Conservation (phyloP, 768 basidiomycete species). For the Phylloporus sp. region DNA sequence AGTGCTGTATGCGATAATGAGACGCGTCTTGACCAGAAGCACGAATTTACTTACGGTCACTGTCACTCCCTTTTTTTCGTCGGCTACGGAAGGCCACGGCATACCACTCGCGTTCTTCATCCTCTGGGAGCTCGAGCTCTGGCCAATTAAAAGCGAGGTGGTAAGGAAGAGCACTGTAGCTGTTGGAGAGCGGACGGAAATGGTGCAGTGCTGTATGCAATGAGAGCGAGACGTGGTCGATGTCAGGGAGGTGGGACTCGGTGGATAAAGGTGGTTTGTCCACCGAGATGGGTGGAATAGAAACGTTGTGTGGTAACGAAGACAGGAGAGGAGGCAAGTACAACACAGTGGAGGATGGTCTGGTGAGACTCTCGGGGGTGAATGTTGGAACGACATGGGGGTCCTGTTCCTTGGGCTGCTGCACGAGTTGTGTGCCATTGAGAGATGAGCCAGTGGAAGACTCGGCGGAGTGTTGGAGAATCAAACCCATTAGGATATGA, state of each 20-base stretch:
- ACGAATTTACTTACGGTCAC: constrained; percentile 45
- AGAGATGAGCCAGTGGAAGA: neutral
- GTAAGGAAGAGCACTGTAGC: constrained; percentile 68
- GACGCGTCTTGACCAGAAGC: neutral
- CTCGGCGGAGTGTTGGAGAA: constrained; percentile 3
- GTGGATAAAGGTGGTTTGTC: constrained; percentile 52
- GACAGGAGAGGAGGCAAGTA: constrained; percentile 87
- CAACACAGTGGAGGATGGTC: constrained; percentile 50
- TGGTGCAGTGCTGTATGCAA: constrained; percentile 82
- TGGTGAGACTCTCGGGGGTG: constrained; percentile 32
- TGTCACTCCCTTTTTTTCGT: constrained; percentile 68
- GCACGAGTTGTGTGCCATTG: neutral
- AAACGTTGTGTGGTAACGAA: constrained; percentile 52
- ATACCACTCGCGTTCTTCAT: constrained; percentile 87
- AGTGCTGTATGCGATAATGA: constrained; percentile 47
- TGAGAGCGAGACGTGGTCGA: constrained; percentile 80
- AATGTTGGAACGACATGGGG: constrained; percentile 59
- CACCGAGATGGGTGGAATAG: constrained; percentile 21
- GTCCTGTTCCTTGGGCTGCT: constrained; percentile 29
- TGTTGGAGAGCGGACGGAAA: constrained; percentile 56
- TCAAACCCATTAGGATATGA: constrained; percentile 17
- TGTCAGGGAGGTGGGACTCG: constrained; percentile 74
- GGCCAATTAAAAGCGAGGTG: constrained; percentile 86
- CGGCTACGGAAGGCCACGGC: constrained; percentile 85
- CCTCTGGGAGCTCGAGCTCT: constrained; percentile 59